phyloP scores from a whole-genome alignment of 306 rosid species.

The Senna siamea region DNA sequence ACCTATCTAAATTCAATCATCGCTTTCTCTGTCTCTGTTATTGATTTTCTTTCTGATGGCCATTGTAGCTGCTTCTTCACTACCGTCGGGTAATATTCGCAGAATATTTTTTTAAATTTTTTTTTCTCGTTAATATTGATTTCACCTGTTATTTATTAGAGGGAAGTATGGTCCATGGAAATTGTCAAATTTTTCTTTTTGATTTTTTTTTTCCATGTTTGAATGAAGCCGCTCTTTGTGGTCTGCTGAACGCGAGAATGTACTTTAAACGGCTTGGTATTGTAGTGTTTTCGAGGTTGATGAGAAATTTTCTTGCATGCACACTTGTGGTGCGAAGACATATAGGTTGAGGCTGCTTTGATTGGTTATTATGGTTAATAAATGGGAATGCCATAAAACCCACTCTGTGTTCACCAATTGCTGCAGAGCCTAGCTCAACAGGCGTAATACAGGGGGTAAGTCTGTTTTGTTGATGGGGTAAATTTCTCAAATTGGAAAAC shows the following conservation, averaged over 20 bases:
- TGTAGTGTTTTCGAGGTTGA: constrained; percentile 6
- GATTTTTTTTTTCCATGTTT: constrained; percentile 19
- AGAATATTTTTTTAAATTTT: too few species aligned
- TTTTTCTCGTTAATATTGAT: neutral
- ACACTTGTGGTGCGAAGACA: neutral
- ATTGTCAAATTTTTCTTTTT: constrained; percentile 34
- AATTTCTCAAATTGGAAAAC: neutral
- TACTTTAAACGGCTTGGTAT: neutral
- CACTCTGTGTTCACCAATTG: neutral
- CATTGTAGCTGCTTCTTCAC: constrained; percentile 44
- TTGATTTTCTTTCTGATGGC: constrained; percentile 40
- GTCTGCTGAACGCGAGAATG: constrained; percentile 7
- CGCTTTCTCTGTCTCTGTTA: neutral
- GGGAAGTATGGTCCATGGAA: neutral
- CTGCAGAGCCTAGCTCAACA: constrained; percentile 4
- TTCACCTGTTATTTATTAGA: neutral
- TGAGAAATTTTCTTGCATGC: constrained; percentile 15
- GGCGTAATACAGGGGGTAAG: too few species aligned
- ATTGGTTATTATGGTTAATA: neutral
- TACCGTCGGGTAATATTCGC: constrained; percentile 51
- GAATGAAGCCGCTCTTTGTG: constrained; percentile 18
- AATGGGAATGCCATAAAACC: neutral
- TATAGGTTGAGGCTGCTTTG: constrained; percentile 1
- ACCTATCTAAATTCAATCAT: neutral
- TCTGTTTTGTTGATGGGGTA: too few species aligned